phyloP scores from a whole-genome alignment of 768 basidiomycete species.

The Serendipita sp. region DNA sequence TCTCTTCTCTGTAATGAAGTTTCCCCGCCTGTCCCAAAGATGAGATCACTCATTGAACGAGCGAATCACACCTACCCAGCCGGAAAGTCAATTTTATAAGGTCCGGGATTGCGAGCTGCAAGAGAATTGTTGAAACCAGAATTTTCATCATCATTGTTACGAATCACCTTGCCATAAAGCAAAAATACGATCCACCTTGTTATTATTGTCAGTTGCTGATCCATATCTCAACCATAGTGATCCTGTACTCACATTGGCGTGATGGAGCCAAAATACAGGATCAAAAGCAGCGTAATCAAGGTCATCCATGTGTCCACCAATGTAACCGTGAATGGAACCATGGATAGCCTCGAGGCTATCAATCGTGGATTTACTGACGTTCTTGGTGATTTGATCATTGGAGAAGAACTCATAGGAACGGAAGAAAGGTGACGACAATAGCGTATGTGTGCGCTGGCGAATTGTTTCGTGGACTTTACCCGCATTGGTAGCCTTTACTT shows the following conservation, averaged over 20 bases:
- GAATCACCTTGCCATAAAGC: slow-evolving; percentile 27
- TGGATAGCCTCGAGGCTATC: slow-evolving; percentile 30
- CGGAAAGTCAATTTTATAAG: background rate
- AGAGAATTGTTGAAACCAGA: background rate
- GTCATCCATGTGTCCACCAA: slow-evolving; percentile 29
- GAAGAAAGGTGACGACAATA: background rate
- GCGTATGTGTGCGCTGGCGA: slow-evolving; percentile 6
- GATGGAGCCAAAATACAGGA: slow-evolving; percentile 40
- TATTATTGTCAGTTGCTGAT: no score
- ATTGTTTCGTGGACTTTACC: slow-evolving; percentile 6
- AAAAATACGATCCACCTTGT: slow-evolving; percentile 34
- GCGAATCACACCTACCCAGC: no score
- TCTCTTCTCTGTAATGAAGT: background rate
- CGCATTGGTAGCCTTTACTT: background rate
- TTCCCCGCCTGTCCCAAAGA: background rate
- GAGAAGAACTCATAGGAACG: slow-evolving; percentile 3
- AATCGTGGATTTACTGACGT: background rate
- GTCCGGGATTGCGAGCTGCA: slow-evolving; percentile 24
- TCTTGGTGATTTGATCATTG: background rate
- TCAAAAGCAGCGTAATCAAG: slow-evolving; percentile 25
- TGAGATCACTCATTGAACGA: no score
- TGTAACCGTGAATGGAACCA: slow-evolving; percentile 25
- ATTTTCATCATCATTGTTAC: background rate
- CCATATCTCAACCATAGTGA: background rate
- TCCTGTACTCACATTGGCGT: slow-evolving; percentile 13